Percentiles rank a stretch among this genome's conserved stretches.
Evolutionary conservation across 1,284 basidiomycete species (phyloP).

Genomic region (Blastosporella zonata): DNA sequence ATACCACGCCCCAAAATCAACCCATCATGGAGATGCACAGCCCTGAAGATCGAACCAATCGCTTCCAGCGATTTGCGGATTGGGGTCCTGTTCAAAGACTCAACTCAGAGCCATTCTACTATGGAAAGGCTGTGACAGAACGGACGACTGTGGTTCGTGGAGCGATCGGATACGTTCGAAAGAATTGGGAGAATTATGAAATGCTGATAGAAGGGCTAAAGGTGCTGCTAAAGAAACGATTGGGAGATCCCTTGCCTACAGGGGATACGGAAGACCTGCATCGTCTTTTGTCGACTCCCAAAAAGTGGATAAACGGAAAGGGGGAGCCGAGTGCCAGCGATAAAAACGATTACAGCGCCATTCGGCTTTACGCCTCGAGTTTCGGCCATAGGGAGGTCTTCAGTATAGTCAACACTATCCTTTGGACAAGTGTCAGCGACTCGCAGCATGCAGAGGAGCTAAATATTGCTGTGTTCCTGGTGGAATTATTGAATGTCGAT

Average conservation of each 20-base stretch:
- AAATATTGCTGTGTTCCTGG: conserved; percentile 13
- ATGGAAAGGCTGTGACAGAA: conserved; percentile 9
- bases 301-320: conserved; percentile 13
- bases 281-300: conserved; percentile 7
- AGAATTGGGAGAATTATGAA: conserved; percentile 13
- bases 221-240: conserved; percentile 5
- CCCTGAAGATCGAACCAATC: conserved; percentile 2
- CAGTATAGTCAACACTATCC: conserved; percentile 11
- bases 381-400: conserved; percentile 16
- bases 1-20: neutral
- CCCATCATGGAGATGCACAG: neutral
- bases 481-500: conserved; percentile 18
- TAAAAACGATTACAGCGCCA: conserved; percentile 13
- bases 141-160: conserved; percentile 10
- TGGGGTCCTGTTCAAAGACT: conserved; percentile 10
- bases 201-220: conserved; percentile 13
- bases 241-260: conserved; percentile 3
- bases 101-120: conserved; percentile 8
- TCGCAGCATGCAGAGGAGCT: conserved; percentile 4
- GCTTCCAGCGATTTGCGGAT: conserved; percentile 14
- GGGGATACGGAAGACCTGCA: conserved; percentile 6
- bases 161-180: conserved; percentile 13
- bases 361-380: conserved; percentile 14
- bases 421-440: conserved; percentile 4
- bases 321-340: neutral